phyloP scores from a whole-genome alignment of 2,329 filamentous ascomycete species.

The Aspergillus floridensis region DNA sequence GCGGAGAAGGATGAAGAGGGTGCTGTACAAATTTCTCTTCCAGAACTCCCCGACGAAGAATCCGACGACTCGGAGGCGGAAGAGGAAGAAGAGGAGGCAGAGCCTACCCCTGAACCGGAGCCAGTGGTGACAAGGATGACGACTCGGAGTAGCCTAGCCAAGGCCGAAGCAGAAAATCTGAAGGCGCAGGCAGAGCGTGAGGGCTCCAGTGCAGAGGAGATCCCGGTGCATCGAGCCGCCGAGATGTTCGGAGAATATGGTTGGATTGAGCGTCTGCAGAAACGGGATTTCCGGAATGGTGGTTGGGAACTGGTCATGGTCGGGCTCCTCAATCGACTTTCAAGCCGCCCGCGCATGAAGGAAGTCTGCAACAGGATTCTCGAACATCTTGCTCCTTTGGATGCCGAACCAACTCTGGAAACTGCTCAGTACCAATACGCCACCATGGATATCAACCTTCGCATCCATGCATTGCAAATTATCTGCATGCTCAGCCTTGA shows the following conservation, averaged over 20 bases:
- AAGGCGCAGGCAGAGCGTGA: conserved; percentile 59
- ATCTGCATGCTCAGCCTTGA: conserved; percentile 81
- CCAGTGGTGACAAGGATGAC: conserved; percentile 63
- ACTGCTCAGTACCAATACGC: conserved; percentile 72
- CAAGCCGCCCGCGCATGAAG: conserved; percentile 68
- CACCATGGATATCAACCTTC: conserved; percentile 75
- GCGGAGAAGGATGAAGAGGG: conserved; percentile 69
- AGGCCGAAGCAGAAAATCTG: conserved; percentile 69
- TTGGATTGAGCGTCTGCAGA: conserved; percentile 81
- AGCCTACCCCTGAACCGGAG: conserved; percentile 67
- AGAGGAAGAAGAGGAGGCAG: conserved; percentile 55
- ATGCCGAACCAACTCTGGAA: conserved; percentile 71
- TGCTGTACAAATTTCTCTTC: conserved; percentile 73
- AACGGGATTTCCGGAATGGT: conserved; percentile 80
- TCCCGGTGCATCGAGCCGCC: conserved; percentile 55
- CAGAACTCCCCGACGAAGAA: conserved; percentile 69
- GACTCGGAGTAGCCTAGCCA: conserved; percentile 81
- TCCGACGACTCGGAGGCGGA: conserved; percentile 64
- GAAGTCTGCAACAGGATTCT: conserved; percentile 76
- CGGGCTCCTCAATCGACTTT: conserved; percentile 80
- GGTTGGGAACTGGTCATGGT: conserved; percentile 91
- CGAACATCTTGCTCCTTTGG: conserved; percentile 73
- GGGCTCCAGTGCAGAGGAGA: conserved; percentile 36
- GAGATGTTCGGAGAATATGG: conserved; percentile 72
- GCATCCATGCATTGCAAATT: conserved; percentile 76